These are phyloP conservation scores for Globisporangium recalcitrans DNA, from an alignment of 352 stramenopile species.

Conservation along the genomic window DNA sequence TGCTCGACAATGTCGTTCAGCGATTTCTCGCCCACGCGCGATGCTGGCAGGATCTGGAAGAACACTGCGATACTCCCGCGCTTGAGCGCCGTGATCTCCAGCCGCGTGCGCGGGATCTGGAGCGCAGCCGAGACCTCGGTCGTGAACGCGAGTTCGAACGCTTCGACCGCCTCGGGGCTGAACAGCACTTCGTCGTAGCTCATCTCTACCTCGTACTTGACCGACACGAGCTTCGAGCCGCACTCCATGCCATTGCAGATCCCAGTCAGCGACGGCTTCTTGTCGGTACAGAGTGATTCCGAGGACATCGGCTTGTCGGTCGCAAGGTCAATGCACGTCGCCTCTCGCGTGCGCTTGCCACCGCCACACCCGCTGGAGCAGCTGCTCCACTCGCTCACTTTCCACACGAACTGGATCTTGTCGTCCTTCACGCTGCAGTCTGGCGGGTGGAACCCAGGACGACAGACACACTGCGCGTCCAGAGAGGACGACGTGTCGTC, in stretches of 20 bases:
- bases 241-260: slow-evolving; percentile 80
- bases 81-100: slow-evolving; percentile 51
- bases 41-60: slow-evolving; percentile 62
- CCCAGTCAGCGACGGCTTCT: slow-evolving; percentile 47
- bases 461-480: slow-evolving; percentile 54
- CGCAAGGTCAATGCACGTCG: slow-evolving; percentile 32
- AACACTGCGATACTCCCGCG: slow-evolving; percentile 58
- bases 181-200: slow-evolving; percentile 74
- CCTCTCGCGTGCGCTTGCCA: slow-evolving; percentile 38
- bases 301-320: slow-evolving; percentile 21
- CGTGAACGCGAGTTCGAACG: slow-evolving; percentile 60
- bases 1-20: slow-evolving; percentile 65
- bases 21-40: slow-evolving; percentile 48
- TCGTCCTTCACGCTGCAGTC: slow-evolving; percentile 62
- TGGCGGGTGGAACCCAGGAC: slow-evolving; percentile 47
- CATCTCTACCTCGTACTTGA: slow-evolving; percentile 71
- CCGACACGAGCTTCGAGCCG: slow-evolving; percentile 57
- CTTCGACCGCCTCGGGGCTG: slow-evolving; percentile 38
- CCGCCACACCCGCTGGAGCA: slow-evolving; percentile 65
- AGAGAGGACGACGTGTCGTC: slow-evolving; percentile 22
- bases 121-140: slow-evolving; percentile 58
- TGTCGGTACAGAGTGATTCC: slow-evolving; percentile 27
- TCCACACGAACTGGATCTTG: slow-evolving; percentile 37
- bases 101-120: slow-evolving; percentile 44
- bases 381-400: slow-evolving; percentile 46